Conservation (phyloP, 208 protist species). For the Trypanosoma caninum region DNA sequence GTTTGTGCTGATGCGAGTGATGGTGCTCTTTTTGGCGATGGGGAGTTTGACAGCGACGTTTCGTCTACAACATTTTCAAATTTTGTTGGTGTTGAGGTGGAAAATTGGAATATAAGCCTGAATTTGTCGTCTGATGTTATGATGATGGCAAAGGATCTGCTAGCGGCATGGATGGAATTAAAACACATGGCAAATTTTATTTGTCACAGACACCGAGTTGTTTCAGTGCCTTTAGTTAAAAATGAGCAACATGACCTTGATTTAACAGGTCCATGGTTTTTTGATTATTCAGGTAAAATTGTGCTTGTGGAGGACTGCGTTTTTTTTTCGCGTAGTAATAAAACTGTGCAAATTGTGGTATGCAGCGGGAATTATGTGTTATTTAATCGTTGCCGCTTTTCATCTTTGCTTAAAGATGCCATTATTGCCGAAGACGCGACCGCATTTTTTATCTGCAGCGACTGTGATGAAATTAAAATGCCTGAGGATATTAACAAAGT, state of each 20-base stretch:
- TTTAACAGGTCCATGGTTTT: conserved; percentile 35
- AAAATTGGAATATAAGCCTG: conserved; percentile 23
- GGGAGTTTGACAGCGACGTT: conserved; percentile 5
- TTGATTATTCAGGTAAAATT: conserved; percentile 38
- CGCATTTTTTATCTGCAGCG: conserved; percentile 27
- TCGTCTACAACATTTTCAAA: not conserved
- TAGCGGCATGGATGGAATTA: not conserved
- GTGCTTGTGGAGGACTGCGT: conserved; percentile 44
- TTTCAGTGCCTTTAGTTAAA: conserved; percentile 8
- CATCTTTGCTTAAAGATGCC: not conserved
- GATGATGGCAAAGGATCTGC: conserved; percentile 1
- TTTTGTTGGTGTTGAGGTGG: not conserved
- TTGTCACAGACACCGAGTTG: conserved; percentile 21
- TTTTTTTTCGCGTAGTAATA: conserved; percentile 19
- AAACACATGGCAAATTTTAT: conserved; percentile 10
- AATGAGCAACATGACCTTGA: conserved; percentile 34
- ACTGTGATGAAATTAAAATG: conserved; percentile 20
- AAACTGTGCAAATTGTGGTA: conserved; percentile 25
- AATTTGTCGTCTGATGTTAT: not conserved
- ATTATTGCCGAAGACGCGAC: conserved; percentile 18
- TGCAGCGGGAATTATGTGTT: conserved; percentile 37
- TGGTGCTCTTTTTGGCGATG: conserved; percentile 6
- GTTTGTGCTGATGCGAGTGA: not conserved
- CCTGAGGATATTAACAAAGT: not conserved
- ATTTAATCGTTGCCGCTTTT: conserved; percentile 50